These are phyloP conservation scores for Leishmania amazonensis DNA, from an alignment of 208 protist species.

Conservation along the genomic window DNA sequence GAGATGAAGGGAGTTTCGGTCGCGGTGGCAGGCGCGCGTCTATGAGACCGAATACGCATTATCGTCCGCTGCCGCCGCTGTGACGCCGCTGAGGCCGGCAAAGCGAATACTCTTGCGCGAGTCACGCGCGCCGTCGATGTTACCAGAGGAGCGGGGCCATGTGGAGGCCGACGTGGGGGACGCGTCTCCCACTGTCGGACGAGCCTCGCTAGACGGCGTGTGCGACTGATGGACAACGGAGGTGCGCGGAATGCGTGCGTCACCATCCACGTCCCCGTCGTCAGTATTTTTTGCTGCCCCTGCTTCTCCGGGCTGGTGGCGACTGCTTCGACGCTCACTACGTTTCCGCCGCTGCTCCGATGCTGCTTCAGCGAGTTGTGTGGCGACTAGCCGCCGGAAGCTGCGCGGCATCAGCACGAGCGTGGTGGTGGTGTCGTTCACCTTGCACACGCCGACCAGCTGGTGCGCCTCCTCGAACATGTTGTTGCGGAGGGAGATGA, in stretches of 20 bases:
- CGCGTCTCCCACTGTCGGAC: not conserved
- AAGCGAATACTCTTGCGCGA: conserved; percentile 8
- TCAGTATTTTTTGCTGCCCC: not conserved
- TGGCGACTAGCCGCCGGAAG: conserved; percentile 53
- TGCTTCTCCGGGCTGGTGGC: not conserved
- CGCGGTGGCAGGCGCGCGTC: not conserved
- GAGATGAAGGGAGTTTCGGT: not conserved
- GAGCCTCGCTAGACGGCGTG: conserved; percentile 22
- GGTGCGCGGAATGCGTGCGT: not conserved
- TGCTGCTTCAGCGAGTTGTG: conserved; percentile 16
- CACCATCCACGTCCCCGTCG: not conserved
- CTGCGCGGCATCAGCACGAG: conserved; percentile 96
- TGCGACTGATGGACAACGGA: conserved; percentile 5
- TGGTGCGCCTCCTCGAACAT: conserved; percentile 99
- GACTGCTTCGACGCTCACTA: conserved; percentile 7
- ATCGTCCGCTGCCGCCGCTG: not conserved
- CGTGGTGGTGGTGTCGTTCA: conserved; percentile 97
- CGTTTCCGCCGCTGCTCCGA: conserved; percentile 8
- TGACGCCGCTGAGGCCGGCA: not conserved
- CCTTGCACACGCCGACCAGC: conserved; percentile 99
- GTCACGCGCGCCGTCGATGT: not conserved
- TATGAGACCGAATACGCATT: not conserved
- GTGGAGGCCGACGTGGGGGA: not conserved
- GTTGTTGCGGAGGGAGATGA: conserved; percentile 99
- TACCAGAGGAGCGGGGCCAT: not conserved